Evolutionary conservation across 805 yeast genomes (phyloP).

Genomic region (Ogataea allantospora): DNA sequence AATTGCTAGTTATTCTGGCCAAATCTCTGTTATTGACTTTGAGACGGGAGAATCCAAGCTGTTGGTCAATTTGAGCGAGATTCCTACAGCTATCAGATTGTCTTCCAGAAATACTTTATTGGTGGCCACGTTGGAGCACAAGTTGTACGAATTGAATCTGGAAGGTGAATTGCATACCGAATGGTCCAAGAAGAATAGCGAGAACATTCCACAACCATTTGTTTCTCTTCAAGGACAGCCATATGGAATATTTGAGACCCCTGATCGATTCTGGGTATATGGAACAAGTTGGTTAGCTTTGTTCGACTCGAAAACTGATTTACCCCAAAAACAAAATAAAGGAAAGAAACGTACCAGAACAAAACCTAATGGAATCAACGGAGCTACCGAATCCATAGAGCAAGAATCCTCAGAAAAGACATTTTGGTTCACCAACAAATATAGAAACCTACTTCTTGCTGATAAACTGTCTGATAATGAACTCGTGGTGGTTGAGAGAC

Average conservation of each 20-base stretch:
- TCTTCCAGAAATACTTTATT: conserved; percentile 48
- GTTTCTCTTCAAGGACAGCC: conserved; percentile 61
- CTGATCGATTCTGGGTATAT: conserved; percentile 72
- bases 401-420: conserved; percentile 36
- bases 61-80: conserved; percentile 57
- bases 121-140: conserved; percentile 71
- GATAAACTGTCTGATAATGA: conserved; percentile 51
- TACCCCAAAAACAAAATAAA: conserved; percentile 26
- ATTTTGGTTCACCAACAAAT: conserved; percentile 76
- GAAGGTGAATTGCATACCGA: conserved; percentile 46
- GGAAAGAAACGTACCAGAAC: conserved; percentile 28
- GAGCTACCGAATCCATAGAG: conserved; percentile 12
- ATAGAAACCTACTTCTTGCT: conserved; percentile 67
- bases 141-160: conserved; percentile 64
- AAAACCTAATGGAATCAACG: conserved; percentile 33
- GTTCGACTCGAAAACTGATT: conserved; percentile 63
- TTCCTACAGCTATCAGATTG: conserved; percentile 62
- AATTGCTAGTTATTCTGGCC: conserved; percentile 63
- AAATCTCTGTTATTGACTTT: conserved; percentile 51
- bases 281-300: conserved; percentile 80
- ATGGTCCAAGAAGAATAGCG: conserved; percentile 82
- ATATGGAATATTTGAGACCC: conserved; percentile 58
- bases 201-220: conserved; percentile 67
- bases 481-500: conserved; percentile 75
- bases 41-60: conserved; percentile 33